Conservation (phyloP, 2,329 filamentous ascomycete genomes). For the Colletotrichum camelliae region DNA sequence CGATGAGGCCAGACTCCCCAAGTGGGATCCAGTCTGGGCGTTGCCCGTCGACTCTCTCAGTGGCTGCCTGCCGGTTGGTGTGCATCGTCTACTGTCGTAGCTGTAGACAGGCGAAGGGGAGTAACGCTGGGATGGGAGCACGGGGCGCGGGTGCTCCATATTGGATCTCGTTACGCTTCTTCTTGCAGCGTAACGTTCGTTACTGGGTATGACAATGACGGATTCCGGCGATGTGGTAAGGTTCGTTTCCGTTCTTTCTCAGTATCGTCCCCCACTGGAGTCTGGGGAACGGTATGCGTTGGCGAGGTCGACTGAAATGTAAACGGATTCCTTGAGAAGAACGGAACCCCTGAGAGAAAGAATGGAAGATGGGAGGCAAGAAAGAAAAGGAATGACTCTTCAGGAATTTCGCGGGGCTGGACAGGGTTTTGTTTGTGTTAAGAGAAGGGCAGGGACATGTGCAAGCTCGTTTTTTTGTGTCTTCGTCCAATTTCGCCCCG, state of each 20-base stretch:
- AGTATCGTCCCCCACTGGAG: neutral
- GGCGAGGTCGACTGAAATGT: constrained; percentile 12
- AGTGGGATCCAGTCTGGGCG: constrained; percentile 41
- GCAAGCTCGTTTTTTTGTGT: neutral
- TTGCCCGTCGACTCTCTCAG: constrained; percentile 60
- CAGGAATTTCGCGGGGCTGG: constrained; percentile 22
- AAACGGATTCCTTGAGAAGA: constrained; percentile 23
- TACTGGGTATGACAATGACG: neutral
- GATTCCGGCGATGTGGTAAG: constrained; percentile 1
- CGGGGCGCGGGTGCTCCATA: constrained; percentile 44
- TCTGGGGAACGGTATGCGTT: constrained; percentile 2
- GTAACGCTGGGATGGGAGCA: constrained; percentile 57
- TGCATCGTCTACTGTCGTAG: constrained; percentile 48
- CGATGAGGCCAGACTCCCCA: constrained; percentile 39
- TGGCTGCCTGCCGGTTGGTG: constrained; percentile 45
- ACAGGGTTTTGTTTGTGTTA: constrained; percentile 17
- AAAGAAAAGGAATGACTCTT: constrained; percentile 23
- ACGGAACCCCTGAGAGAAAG: constrained; percentile 19
- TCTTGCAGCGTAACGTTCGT: neutral
- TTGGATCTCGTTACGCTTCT: neutral
- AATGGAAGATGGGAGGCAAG: constrained; percentile 21
- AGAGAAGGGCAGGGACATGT: neutral
- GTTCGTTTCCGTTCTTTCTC: constrained; percentile 2
- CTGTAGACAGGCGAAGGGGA: constrained; percentile 52
- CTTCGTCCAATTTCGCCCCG: neutral